Evolutionary conservation across 345 rosid genomes (phyloP), one percentile per base, ranked within the genome.

Genomic region (Ceriops tagal): DNA sequence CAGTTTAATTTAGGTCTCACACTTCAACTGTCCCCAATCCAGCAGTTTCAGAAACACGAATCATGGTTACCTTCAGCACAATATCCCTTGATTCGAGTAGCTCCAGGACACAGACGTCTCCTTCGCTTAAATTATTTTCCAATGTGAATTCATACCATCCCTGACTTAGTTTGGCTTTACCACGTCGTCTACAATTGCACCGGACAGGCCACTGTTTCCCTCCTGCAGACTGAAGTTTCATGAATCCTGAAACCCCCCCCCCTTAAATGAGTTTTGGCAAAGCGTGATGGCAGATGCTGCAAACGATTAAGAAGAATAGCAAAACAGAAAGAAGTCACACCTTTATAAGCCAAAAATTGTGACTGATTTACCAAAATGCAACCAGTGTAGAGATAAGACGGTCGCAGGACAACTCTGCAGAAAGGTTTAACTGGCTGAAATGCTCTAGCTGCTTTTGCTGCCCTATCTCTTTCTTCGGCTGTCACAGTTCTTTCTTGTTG

Each of bases 171-270:
- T 89, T 91, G 31, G 97, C 97, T 81, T 87, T 79, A 53, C 95
- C 97, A 30, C 64, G 43, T 53, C 89, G 92, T 83, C 77, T 86
- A 69, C 87, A 88, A 37, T 84, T 91, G 73, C 97, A 87, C 26
- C 92, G 87, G n/a, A 91, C 97, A 4, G 92, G 85, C 97, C 97
- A 91, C 67, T 88, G 92, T 72, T 73, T 89, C 65, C 88, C 90
- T 61, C 87, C 89, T 16, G 91, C 71, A 11, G 83, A 82, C 78
- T 91, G 92, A 65, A 91, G 88, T 70, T 87, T 91, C 31, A 91
- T 91, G 77, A 86, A 91, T 34, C 95, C 97, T 0, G 91, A 87
- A 73, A 91, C 86, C 71, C 97, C 97, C 43, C 87, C 24, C 26
- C 26, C 26, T 85, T 70, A 91, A 73, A 71, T 89, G 68, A 78